Conservation (phyloP, 129 eudicot species). For the Pseudognaphalium luteoalbum region DNA sequence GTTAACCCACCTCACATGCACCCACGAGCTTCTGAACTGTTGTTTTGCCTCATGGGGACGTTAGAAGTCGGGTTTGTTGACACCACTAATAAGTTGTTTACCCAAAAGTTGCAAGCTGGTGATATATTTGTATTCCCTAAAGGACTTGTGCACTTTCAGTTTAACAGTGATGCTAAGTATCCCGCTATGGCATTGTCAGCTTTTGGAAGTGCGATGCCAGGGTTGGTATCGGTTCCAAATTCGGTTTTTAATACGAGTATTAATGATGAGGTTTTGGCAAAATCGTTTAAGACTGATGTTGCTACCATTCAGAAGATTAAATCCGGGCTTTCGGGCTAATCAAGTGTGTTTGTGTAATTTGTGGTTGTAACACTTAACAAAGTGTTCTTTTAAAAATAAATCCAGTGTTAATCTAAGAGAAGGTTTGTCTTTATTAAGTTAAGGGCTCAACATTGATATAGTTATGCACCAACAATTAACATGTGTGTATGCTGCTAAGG, state of each 20-base stretch:
- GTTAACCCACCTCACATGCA: constrained; percentile 39
- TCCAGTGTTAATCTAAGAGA: not conserved
- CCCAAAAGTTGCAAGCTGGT: constrained; percentile 32
- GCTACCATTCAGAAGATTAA: constrained; percentile 35
- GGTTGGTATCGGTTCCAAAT: constrained; percentile 24
- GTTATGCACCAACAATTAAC: too few species aligned
- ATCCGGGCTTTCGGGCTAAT: constrained; percentile 19
- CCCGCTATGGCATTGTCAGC: constrained; percentile 28
- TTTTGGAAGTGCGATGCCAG: constrained; percentile 27
- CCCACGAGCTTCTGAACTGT: constrained; percentile 37
- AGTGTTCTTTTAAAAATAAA: not conserved
- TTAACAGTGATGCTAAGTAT: constrained; percentile 15
- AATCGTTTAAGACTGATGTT: constrained; percentile 33
- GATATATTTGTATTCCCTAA: constrained; percentile 36
- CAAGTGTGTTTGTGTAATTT: not conserved
- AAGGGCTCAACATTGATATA: too few species aligned
- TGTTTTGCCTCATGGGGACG: constrained; percentile 28
- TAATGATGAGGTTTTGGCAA: constrained; percentile 16
- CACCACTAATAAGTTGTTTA: constrained; percentile 28
- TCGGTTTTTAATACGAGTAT: constrained; percentile 27
- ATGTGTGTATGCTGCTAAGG: too few species aligned
- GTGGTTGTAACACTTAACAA: constrained; percentile 7
- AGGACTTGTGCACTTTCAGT: constrained; percentile 40
- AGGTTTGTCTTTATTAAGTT: not conserved
- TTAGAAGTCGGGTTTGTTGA: constrained; percentile 34